phyloP scores from a whole-genome alignment of 1,139 yeast genomes.

The Debaryomyces singareniensis region DNA sequence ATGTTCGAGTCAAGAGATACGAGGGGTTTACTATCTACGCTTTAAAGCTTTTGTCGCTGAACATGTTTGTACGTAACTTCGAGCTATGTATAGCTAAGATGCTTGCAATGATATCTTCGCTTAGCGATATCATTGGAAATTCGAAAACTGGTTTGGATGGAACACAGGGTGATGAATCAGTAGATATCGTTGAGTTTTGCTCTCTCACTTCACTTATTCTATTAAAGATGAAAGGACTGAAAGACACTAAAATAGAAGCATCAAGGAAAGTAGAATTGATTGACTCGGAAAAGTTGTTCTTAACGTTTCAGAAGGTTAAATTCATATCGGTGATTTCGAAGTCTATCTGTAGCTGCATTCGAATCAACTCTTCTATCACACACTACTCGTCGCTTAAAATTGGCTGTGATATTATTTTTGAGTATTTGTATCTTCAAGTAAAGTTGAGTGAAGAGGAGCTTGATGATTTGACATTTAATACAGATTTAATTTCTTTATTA shows the following conservation, averaged over 20 bases:
- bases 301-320: conserved; percentile 31
- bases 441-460: conserved; percentile 31
- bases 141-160: neutral
- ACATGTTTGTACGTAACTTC: conserved; percentile 33
- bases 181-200: conserved; percentile 19
- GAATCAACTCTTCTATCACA: conserved; percentile 8
- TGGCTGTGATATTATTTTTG: conserved; percentile 38
- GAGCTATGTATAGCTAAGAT: conserved; percentile 35
- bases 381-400: conserved; percentile 31
- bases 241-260: conserved; percentile 8
- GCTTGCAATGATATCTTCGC: conserved; percentile 26
- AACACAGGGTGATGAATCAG: conserved; percentile 7
- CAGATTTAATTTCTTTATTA: conserved; percentile 29
- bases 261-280: conserved; percentile 8
- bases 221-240: conserved; percentile 26
- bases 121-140: conserved; percentile 14
- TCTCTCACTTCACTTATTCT: conserved; percentile 30
- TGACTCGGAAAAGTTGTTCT: conserved; percentile 17
- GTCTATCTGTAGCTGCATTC: conserved; percentile 17
- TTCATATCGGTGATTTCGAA: conserved; percentile 42
- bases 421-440: conserved; percentile 34
- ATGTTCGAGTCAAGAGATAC: conserved; percentile 14
- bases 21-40: conserved; percentile 31
- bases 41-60: conserved; percentile 31
- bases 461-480: conserved; percentile 17